phyloP scores from a whole-genome alignment of 305 asterid genomes.

The Fraxinus velutina region DNA sequence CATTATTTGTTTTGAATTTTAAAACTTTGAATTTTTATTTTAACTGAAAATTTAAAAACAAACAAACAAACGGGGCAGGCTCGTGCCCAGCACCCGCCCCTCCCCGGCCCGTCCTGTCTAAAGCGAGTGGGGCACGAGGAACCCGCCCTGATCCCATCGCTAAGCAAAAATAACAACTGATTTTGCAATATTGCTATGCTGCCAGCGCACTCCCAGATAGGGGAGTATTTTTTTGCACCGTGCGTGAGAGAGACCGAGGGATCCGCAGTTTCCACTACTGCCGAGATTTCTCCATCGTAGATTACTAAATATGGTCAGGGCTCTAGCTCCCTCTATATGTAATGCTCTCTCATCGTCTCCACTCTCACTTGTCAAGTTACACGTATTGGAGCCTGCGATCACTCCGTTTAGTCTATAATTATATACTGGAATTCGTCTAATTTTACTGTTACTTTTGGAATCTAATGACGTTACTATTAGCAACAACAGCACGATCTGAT shows the following conservation, averaged over 20 bases:
- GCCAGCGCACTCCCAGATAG: too few relatives aligned
- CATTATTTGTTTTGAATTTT: too few relatives aligned
- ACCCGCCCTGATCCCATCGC: too few relatives aligned
- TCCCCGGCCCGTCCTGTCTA: too few relatives aligned
- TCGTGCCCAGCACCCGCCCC: too few relatives aligned
- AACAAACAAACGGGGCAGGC: too few relatives aligned
- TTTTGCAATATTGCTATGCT: too few relatives aligned
- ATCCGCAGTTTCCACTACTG: not conserved
- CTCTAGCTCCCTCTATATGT: not conserved
- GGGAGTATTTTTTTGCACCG: not conserved
- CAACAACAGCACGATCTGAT: not conserved
- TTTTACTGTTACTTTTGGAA: not conserved
- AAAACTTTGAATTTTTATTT: too few relatives aligned
- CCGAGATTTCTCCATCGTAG: not conserved
- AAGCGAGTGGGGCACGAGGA: too few relatives aligned
- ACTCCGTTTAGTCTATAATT: not conserved
- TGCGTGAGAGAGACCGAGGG: not conserved
- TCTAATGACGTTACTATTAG: not conserved
- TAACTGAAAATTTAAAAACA: too few relatives aligned
- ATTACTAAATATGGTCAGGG: not conserved
- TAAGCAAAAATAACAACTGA: too few relatives aligned
- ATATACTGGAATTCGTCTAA: not conserved
- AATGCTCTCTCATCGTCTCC: not conserved
- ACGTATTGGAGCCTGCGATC: not conserved
- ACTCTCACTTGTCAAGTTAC: not conserved